Base-by-base conservation (phyloP, 495 filamentous ascomycete species). In the Clavariopsis aquatica region DNA sequence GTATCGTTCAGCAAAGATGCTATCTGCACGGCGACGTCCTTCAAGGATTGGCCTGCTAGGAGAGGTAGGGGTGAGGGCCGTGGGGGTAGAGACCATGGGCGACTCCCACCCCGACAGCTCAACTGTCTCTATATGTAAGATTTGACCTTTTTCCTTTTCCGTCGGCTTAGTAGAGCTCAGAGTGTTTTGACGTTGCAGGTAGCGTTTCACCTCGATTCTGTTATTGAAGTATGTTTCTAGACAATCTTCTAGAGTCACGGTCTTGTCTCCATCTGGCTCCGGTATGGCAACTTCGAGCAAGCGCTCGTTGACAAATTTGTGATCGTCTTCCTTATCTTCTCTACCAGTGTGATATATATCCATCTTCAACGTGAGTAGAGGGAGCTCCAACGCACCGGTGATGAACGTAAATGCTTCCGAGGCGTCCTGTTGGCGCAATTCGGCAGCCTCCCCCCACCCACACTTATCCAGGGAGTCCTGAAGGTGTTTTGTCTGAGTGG, bases 381-480 rank as follows among this genome's bases (percentile, higher is more conserved):
- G 94, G 27, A 98, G 75, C 62, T 95, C 86, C 31, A 98, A 80
- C 38, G 85, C 91, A 56, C 90, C 93, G 1, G 93, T 96, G 53
- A 98, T 91, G 75, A 96, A 96, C 0, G 87, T 89, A 73, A 97
- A 98, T 1, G 93, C 93, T 74, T 98, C 94, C 0, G 94, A 97
- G 1, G 88, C 87, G 75, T 98, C 94, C 71, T 98, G 94, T 74
- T 98, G 94, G 59, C 83, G 81, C 27, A 90, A 70, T 45, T 82
- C 77, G 17, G 82, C 82, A 36, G 93, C 93, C 51, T 96, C 93
- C 71, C 83, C 79, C 94, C 94, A 98, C 23, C 94, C 94, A 74
- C 93, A 96, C 31, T 84, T 86, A n/a, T 89, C 85, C 13, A 98
- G 76, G 1, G 92, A 80, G 20, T 91, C 83, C 74, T 96, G 93